phyloP scores from a whole-genome alignment of 2,329 filamentous ascomycete genomes.

The Aspergillus intermedius region DNA sequence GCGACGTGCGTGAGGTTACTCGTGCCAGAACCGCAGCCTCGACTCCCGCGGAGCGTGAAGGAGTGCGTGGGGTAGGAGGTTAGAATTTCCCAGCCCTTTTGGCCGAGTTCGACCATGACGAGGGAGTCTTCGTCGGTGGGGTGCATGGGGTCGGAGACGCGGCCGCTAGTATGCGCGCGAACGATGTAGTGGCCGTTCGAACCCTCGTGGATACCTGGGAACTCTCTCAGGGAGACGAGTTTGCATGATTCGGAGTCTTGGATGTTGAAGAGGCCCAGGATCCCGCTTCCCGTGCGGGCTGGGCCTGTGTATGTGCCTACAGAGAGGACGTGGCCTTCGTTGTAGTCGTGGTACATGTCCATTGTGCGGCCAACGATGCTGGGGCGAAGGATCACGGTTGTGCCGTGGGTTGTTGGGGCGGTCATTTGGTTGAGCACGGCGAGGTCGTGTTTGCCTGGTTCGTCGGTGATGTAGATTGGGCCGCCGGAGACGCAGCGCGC shows the following conservation, averaged over 20 bases:
- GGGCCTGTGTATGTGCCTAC: slow-evolving; percentile 70
- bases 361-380: slow-evolving; percentile 66
- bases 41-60: slow-evolving; percentile 39
- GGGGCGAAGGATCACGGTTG: slow-evolving; percentile 75
- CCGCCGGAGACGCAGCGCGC: slow-evolving; percentile 85
- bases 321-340: slow-evolving; percentile 67
- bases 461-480: slow-evolving; percentile 90
- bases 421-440: slow-evolving; percentile 74
- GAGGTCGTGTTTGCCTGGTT: slow-evolving; percentile 73
- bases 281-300: slow-evolving; percentile 62
- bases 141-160: slow-evolving; percentile 43
- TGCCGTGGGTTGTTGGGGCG: slow-evolving; percentile 62
- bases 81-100: slow-evolving; percentile 72
- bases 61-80: slow-evolving; percentile 62
- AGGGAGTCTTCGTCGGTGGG: slow-evolving; percentile 37
- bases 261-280: slow-evolving; percentile 82
- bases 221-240: slow-evolving; percentile 62
- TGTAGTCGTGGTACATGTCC: slow-evolving; percentile 67
- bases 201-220: slow-evolving; percentile 59
- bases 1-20: slow-evolving; percentile 46
- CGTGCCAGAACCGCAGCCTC: slow-evolving; percentile 32
- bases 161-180: slow-evolving; percentile 62
- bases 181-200: slow-evolving; percentile 59
- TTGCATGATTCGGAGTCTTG: slow-evolving; percentile 57
- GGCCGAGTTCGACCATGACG: slow-evolving; percentile 56